Evolutionary conservation across 2,329 filamentous ascomycete species (phyloP), one percentile per base, ranked within the genome.

Genomic region (Venturiaceae sp.): DNA sequence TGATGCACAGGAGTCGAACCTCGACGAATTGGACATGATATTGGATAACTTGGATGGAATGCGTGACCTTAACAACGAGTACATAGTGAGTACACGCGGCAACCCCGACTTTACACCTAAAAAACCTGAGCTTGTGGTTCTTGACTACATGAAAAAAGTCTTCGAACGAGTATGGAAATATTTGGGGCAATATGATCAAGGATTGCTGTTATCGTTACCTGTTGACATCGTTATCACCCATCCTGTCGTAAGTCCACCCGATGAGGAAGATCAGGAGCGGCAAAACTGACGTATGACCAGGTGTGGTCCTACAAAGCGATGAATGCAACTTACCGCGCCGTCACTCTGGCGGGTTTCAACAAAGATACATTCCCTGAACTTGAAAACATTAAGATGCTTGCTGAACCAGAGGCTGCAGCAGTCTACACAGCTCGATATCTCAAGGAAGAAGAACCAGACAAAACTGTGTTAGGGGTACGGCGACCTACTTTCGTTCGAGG

Each of bases 381-480:
- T 7, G 55, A 62, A 37, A 62, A 68, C 2, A 61, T 65, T 3
- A 58, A 67, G 6, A 58, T 69, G 16, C 60, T 69, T 2, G 63
- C 66, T 4, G 68, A 70, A 53, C 63, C 67, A 0, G 67, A 69
- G 58, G 68, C 68, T 26, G 68, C 68, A 21, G 66, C 68, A 16
- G 50, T 68, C 0, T 69, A 66, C 47, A 65, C 66, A 11, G 67
- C 66, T 7, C 57, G 64, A 39, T 63, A 64, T 50, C 52, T 66
- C 19, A 63, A 63, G 32, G 60, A 66, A n/a, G n/a, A n/a, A n/a
- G n/a, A n/a, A n/a, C n/a, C n/a, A n/a, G n/a, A n/a, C n/a, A n/a
- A 19, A 60, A 37, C 37, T n/a, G 62, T 3, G 55, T 52, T 5
- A 39, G 55, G 19, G 59, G 62, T 7, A n/a, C n/a, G n/a, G n/a